Evolutionary conservation across 2,329 filamentous ascomycete species (phyloP), one percentile per base, ranked within the genome.

Genomic region (Hymenoscyphus scutula): DNA sequence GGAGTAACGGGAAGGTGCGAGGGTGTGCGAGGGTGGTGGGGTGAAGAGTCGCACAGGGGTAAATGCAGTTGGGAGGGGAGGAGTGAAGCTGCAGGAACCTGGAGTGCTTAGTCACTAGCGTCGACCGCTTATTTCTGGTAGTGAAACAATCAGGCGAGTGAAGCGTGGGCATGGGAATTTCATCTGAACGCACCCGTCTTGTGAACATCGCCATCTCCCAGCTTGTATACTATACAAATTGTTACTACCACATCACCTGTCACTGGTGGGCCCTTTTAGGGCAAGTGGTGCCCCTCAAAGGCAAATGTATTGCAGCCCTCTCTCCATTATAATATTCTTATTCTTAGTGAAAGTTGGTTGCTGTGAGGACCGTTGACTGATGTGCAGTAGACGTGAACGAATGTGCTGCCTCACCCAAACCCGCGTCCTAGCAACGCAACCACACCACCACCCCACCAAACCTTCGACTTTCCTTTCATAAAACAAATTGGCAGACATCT

Each of bases 221-320:
- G n/a, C n/a, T n/a, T n/a, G n/a, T n/a, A n/a, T 1, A 48, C 41
- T 10, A 11, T 11, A 11, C n/a, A n/a, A 10, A 48, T 23, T 11
- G 19, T 23, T 23, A 48, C 19, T 23, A 25, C n/a, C 10, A 48
- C n/a, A 23, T 23, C 41, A 23, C 41, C 41, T 48, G 41, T 23
- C 58, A 58, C 65, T 67, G 67, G 69, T 71, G 68, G 67, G 70
- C 69, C 68, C 69, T 63, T 61, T 48, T 37, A 66, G 69, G 69
- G 70, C 66, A 66, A 65, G 66, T 64, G 66, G 66, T 65, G 65
- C 59, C 60, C 69, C 60, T 37, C 55, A 37, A 53, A 68, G 67
- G 66, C 65, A n/a, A 65, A 63, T 64, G 69, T 68, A 67, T 59
- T 59, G 41, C 53, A 53, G 48, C 54, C 48, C 34, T 23, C n/a